Base-by-base conservation (phyloP, 1,284 basidiomycete species). In the Paramarasmius palmivorus region DNA sequence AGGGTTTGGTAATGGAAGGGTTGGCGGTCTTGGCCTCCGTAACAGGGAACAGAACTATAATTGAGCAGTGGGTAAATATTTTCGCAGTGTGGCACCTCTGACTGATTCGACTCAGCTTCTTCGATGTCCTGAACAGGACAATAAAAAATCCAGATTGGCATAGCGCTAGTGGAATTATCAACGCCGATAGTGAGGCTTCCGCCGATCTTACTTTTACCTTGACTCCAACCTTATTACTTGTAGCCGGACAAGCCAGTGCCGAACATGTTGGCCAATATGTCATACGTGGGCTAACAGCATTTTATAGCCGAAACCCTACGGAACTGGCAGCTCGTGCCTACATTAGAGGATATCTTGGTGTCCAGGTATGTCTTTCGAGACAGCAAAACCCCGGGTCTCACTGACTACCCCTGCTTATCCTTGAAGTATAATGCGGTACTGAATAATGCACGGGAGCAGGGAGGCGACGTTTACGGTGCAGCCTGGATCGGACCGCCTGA, bases 351-450 rank as follows among this genome's bases (percentile, higher is more conserved):
- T 59, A 49, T 46, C 29, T 57, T 4, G 34, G 25, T 10, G 58
- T 57, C 17, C 56, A 57, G 40, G 56, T 58, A 26, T 5, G 51
- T 22, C 2, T 22, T 10, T 22, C n/a, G n/a, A n/a, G n/a, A n/a
- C n/a, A n/a, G n/a, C n/a, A n/a, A n/a, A n/a, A n/a, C n/a, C n/a
- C 17, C 39, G 39, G 17, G 12, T 34, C 19, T 15, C 37, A 37
- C 15, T 25, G 4, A 10, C 39, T 19, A 22, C 3, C 15, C 1
- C 2, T 34, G 4, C n/a, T 17, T 8, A 34, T 37, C 8, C 35
- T 10, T 23, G 15, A 50, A 52, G 53, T 58, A 55, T 22, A 58
- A 58, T 41, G 57, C 57, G 8, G 32, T 58, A 19, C 6, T 53
- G 25, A 38, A 56, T 26, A 50, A 45, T 14, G 46, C 57, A 29